Base-by-base conservation (phyloP, 2,329 filamentous ascomycete genomes). In the Phaeomoniella chlamydospora region DNA sequence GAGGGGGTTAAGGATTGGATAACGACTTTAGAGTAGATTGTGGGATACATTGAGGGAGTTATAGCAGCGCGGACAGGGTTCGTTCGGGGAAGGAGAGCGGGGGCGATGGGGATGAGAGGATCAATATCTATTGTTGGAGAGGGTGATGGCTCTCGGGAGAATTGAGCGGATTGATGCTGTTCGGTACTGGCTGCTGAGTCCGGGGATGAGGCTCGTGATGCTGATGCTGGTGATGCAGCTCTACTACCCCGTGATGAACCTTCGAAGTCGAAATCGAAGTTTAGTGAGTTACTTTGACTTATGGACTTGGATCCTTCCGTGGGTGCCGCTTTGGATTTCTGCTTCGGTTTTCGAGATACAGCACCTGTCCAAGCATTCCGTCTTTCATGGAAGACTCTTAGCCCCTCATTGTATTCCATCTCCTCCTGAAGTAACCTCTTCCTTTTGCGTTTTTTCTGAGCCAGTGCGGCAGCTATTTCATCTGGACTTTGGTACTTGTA, bases 1-100 rank as follows among this genome's bases (percentile, higher is more conserved):
- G 80, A 79, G 0, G 88, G 88, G 2, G 85, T 83, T 43, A 90
- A 71, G 26, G 69, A 72, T 49, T 88, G 78, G 1, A 86, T 56
- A 30, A 94, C 77, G 35, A 94, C 80, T 58, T 94, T 94, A 52
- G 81, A 80, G 63, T 93, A 94, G 38, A 96, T 83, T 33, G 80
- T 81, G 0, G 77, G 64, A 56, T 94, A 93, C 37, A 80, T 70
- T 12, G 70, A 60, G 0, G 82, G 74, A 0, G 68, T 77, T 48
- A 94, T 90, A 18, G 76, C 79, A 18, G 76, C 70, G 38, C 87
- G 80, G 55, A 94, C 76, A 1, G 78, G 70, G 50, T 93, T 87
- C 33, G 70, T 67, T 1, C 72, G 62, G 4, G 85, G 80, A 4
- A 94, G 65, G 4, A 92, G 61, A 1, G 82, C 80, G 4, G 74